phyloP scores from a whole-genome alignment of 805 yeast species.

The Millerozyma miso region DNA sequence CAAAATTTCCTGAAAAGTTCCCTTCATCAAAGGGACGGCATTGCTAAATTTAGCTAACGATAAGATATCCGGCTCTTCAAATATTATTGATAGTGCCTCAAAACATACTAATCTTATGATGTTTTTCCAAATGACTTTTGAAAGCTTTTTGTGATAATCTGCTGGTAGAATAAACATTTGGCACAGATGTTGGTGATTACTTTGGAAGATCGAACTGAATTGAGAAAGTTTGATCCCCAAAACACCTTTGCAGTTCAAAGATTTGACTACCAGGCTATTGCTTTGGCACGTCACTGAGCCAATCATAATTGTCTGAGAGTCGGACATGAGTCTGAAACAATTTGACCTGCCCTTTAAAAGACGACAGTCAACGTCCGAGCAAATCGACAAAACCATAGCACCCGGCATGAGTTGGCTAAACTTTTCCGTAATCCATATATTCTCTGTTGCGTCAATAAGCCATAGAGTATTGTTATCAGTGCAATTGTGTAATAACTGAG shows the following conservation, averaged over 20 bases:
- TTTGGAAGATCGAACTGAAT: not conserved
- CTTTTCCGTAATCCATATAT: slow-evolving; percentile 12
- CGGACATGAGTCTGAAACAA: slow-evolving; percentile 7
- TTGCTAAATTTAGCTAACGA: slow-evolving; percentile 5
- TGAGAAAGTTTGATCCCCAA: not conserved
- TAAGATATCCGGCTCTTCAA: slow-evolving; percentile 14
- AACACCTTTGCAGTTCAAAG: not conserved
- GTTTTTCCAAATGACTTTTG: slow-evolving; percentile 9
- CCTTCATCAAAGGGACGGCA: slow-evolving; percentile 12
- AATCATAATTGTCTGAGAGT: slow-evolving; percentile 1
- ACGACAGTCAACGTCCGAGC: slow-evolving; percentile 13
- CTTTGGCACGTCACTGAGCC: not conserved
- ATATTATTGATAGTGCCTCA: slow-evolving; percentile 14
- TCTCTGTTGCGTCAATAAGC: slow-evolving; percentile 11
- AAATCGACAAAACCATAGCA: slow-evolving; percentile 9
- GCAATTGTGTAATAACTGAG: slow-evolving; percentile 2
- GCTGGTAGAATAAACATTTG: slow-evolving; percentile 3
- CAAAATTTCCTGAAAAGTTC: slow-evolving; percentile 12
- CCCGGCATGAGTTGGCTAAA: slow-evolving; percentile 6
- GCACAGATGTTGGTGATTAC: not conserved
- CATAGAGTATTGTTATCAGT: slow-evolving; percentile 6
- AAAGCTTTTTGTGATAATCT: slow-evolving; percentile 1
- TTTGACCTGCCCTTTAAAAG: slow-evolving; percentile 5
- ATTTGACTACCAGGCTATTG: not conserved
- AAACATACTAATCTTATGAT: slow-evolving; percentile 10